These are phyloP conservation scores for Apophysomyces sp. DNA, from an alignment of 371 early-diverging fungal species.

Conservation along the genomic window DNA sequence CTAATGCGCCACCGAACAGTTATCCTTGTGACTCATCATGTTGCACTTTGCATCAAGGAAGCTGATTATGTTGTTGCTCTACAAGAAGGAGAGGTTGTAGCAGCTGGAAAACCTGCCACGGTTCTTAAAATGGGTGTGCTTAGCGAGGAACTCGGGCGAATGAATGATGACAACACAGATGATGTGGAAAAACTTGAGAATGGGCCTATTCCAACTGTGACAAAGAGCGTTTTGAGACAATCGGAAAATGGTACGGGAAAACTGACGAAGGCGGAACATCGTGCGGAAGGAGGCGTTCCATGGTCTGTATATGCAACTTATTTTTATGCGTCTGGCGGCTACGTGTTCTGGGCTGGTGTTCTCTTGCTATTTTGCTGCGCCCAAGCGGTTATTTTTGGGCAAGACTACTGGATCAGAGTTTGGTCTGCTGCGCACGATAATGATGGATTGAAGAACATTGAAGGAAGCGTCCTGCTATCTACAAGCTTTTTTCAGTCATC, in stretches of 20 bases:
- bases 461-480: background rate
- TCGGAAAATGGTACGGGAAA: slow-evolving; percentile 47
- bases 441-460: background rate
- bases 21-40: slow-evolving; percentile 86
- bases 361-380: slow-evolving; percentile 50
- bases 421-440: slow-evolving; percentile 45
- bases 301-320: slow-evolving; percentile 64
- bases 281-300: slow-evolving; percentile 63
- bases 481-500: background rate
- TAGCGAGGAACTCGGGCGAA: slow-evolving; percentile 39
- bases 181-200: slow-evolving; percentile 28
- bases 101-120: slow-evolving; percentile 52
- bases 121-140: slow-evolving; percentile 47
- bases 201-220: slow-evolving; percentile 32
- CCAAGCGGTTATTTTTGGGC: slow-evolving; percentile 48
- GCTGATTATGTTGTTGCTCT: slow-evolving; percentile 74
- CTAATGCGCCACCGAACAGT: slow-evolving; percentile 76
- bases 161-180: slow-evolving; percentile 14
- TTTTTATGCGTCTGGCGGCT: slow-evolving; percentile 66
- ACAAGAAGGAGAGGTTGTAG: slow-evolving; percentile 63
- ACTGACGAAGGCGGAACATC: slow-evolving; percentile 66
- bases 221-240: slow-evolving; percentile 25
- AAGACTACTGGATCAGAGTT: slow-evolving; percentile 66
- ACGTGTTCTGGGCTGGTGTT: slow-evolving; percentile 48
- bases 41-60: slow-evolving; percentile 69